phyloP scores from a whole-genome alignment of 257 asterid genomes.

The Coffea eugenioides region DNA sequence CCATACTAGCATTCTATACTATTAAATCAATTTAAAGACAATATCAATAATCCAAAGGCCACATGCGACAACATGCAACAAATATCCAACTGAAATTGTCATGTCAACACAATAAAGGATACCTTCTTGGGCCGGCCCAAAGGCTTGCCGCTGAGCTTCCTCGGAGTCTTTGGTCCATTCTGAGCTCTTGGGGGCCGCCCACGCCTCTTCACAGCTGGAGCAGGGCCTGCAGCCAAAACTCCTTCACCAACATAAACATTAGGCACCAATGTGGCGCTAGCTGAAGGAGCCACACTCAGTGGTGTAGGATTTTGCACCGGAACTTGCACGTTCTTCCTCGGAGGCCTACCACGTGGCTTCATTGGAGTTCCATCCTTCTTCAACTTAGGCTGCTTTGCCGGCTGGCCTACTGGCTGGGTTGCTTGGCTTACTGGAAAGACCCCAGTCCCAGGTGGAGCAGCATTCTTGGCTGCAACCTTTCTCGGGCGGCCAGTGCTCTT shows the following conservation, averaged over 20 bases:
- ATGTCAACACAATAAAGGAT: constrained; percentile 1
- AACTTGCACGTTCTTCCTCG: constrained; percentile 38
- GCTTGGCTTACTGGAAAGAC: constrained; percentile 7
- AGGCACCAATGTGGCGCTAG: constrained; percentile 15
- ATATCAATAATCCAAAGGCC: background rate
- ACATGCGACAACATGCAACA: background rate
- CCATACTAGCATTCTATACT: background rate
- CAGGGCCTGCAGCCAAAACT: constrained; percentile 23
- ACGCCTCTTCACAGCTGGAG: constrained; percentile 43
- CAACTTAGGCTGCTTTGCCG: background rate
- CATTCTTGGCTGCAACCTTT: constrained; percentile 20
- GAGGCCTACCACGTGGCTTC: constrained; percentile 75
- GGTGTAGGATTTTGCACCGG: constrained; percentile 6
- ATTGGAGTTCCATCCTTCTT: constrained; percentile 23
- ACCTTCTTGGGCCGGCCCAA: constrained; percentile 90
- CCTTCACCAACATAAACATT: constrained; percentile 23
- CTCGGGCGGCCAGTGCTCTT: constrained; percentile 10
- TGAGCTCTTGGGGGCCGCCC: constrained; percentile 66
- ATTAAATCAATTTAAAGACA: background rate
- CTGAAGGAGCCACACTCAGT: constrained; percentile 9
- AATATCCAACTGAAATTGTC: background rate
- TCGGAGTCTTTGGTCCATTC: constrained; percentile 33
- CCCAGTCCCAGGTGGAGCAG: constrained; percentile 14
- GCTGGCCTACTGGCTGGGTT: background rate
- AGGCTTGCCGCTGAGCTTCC: constrained; percentile 63